These are phyloP conservation scores for Colletotrichum sidae DNA, from an alignment of 2,329 filamentous ascomycete species.

Conservation along the genomic window DNA sequence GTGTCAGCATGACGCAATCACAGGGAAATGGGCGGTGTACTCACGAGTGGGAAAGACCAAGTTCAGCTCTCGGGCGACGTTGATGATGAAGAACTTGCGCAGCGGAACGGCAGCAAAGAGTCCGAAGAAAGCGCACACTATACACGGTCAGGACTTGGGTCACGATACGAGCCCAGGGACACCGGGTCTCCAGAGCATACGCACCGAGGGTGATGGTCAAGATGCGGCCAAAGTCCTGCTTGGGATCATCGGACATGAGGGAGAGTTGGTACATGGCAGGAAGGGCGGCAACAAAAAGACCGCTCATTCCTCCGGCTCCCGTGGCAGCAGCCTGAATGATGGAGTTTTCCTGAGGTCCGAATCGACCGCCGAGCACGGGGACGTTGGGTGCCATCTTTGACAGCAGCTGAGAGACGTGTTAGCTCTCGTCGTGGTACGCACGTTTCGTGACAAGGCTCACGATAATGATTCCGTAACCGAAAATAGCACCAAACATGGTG, in stretches of 20 bases:
- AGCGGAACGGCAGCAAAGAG: slow-evolving; percentile 72
- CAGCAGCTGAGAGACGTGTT: slow-evolving; percentile 46
- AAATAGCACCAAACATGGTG: slow-evolving; percentile 65
- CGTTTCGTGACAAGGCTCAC: no score
- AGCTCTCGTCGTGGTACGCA: slow-evolving; percentile 42
- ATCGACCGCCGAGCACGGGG: slow-evolving; percentile 64
- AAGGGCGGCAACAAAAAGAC: slow-evolving; percentile 70
- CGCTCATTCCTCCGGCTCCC: slow-evolving; percentile 67
- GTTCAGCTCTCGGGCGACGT: slow-evolving; percentile 69
- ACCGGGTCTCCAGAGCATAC: no score
- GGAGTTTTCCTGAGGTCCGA: slow-evolving; percentile 72
- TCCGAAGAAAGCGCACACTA: slow-evolving; percentile 71
- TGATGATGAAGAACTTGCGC: slow-evolving; percentile 76
- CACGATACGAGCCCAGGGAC: no score
- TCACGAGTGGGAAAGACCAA: slow-evolving; percentile 66
- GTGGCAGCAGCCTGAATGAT: slow-evolving; percentile 71
- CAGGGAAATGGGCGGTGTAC: slow-evolving; percentile 1
- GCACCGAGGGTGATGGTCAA: slow-evolving; percentile 64
- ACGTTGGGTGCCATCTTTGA: slow-evolving; percentile 55
- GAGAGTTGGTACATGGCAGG: slow-evolving; percentile 70
- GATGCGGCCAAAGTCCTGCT: slow-evolving; percentile 67
- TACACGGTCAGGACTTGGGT: no score
- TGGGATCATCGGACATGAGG: slow-evolving; percentile 61
- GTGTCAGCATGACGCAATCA: background rate
- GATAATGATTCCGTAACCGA: slow-evolving; percentile 66